A percentile compares a stretch with the other conserved stretches of the same genome.
Evolutionary conservation across 371 early-diverging fungal genomes (phyloP).

Genomic region (Mucor piriformis): DNA sequence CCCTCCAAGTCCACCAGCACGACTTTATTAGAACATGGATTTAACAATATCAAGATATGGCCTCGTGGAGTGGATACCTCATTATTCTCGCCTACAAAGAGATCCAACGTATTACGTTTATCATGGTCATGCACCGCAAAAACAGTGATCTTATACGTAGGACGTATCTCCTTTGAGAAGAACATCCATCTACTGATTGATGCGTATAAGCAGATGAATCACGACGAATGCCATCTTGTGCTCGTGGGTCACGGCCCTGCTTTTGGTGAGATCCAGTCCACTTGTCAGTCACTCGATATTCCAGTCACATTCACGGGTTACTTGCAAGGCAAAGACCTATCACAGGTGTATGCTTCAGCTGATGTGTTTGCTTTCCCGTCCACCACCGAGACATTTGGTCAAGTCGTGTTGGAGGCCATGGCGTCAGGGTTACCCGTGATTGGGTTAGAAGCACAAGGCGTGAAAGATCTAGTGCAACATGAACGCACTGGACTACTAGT

Average conservation of each 20-base stretch:
- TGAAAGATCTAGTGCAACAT: slow-evolving; percentile 46
- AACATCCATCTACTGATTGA: slow-evolving; percentile 47
- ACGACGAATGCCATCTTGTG: slow-evolving; percentile 45
- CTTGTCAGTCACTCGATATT: slow-evolving; percentile 18
- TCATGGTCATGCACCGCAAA: slow-evolving; percentile 38
- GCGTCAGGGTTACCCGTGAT: slow-evolving; percentile 50
- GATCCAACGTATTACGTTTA: slow-evolving; percentile 28
- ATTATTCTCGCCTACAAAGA: slow-evolving; percentile 34
- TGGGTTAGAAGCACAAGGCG: slow-evolving; percentile 49
- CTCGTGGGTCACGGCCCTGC: slow-evolving; percentile 58
- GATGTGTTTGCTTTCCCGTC: slow-evolving; percentile 56
- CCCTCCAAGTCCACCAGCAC: slow-evolving; percentile 43
- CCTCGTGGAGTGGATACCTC: slow-evolving; percentile 49
- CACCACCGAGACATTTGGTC: slow-evolving; percentile 54
- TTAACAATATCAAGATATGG: slow-evolving; percentile 42
- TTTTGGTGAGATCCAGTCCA: slow-evolving; percentile 33
- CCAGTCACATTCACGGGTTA: slow-evolving; percentile 56
- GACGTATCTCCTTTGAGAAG: slow-evolving; percentile 52
- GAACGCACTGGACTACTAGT: slow-evolving; percentile 42
- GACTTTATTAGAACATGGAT: slow-evolving; percentile 36
- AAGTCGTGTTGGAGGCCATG: slow-evolving; percentile 54
- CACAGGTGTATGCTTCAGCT: slow-evolving; percentile 51
- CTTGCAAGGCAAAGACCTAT: slow-evolving; percentile 37
- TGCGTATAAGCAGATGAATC: slow-evolving; percentile 46
- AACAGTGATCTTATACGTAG: slow-evolving; percentile 45